These are phyloP conservation scores for Colletotrichum filicis DNA, from an alignment of 2,329 filamentous ascomycete species.

Conservation along the genomic window DNA sequence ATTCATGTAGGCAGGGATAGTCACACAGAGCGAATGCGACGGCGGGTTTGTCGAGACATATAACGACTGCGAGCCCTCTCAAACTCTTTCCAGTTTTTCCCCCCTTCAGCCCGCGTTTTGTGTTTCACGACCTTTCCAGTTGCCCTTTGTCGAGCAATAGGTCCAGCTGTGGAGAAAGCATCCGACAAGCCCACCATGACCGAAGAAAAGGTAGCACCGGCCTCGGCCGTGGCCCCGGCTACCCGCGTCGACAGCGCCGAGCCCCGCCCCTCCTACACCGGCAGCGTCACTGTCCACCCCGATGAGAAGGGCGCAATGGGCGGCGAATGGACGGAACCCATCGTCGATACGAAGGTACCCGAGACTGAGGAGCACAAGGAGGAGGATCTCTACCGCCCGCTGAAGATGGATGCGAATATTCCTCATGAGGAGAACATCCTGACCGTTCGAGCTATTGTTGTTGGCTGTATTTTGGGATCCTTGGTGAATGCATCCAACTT, in stretches of 20 bases:
- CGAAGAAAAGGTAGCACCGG: constrained; percentile 13
- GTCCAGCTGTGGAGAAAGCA: not conserved
- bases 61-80: not conserved
- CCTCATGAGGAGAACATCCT: constrained; percentile 59
- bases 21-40: not conserved
- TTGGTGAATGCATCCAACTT: constrained; percentile 72
- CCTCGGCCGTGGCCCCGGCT: constrained; percentile 1
- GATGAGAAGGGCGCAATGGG: constrained; percentile 33
- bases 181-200: not conserved
- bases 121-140: not conserved
- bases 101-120: not conserved
- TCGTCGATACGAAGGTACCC: constrained; percentile 40
- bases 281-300: constrained; percentile 14
- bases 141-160: not conserved
- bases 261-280: constrained; percentile 16
- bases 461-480: constrained; percentile 66
- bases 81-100: not conserved
- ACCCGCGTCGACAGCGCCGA: constrained; percentile 13
- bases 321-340: constrained; percentile 36
- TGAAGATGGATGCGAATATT: constrained; percentile 48
- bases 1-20: not conserved
- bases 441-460: constrained; percentile 64
- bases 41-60: not conserved
- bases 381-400: constrained; percentile 52
- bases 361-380: constrained; percentile 43